Evolutionary conservation across 331 rosid genomes (phyloP).

Genomic region (Malus hybrid): DNA sequence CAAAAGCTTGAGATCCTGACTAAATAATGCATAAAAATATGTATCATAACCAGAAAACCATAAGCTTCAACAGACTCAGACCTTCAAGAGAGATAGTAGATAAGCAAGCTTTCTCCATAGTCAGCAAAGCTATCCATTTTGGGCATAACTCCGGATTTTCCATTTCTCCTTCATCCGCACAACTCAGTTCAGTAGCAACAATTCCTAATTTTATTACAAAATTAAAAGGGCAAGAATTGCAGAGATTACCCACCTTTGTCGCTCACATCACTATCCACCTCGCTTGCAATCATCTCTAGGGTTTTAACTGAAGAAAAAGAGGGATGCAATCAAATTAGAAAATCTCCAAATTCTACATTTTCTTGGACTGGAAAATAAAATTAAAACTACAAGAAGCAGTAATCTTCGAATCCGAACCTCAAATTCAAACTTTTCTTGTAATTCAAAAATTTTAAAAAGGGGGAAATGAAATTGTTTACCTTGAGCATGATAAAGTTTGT

Average conservation of each 20-base stretch:
- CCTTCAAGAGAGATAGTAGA: too few species aligned
- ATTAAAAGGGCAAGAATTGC: not conserved
- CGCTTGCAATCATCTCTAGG: not conserved
- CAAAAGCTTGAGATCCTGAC: not conserved
- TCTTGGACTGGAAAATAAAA: not conserved
- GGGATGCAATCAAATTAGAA: not conserved
- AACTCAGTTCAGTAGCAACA: not conserved
- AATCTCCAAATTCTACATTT: not conserved
- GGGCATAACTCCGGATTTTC: too few species aligned
- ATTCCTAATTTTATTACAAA: not conserved
- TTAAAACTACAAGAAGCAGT: too few species aligned
- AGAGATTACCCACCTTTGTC: not conserved
- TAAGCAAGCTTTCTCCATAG: too few species aligned
- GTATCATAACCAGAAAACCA: not conserved
- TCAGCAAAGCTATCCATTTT: too few species aligned
- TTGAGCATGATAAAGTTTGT: too few species aligned
- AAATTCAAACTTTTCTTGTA: conserved; percentile 4
- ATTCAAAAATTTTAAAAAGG: not conserved
- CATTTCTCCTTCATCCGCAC: too few species aligned
- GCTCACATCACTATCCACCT: not conserved
- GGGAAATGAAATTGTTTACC: not conserved
- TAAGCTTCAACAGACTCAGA: not conserved
- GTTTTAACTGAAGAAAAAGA: not conserved
- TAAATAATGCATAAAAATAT: not conserved
- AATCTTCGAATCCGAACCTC: not conserved